These are phyloP conservation scores for Antrodiella citrinella DNA, from an alignment of 768 basidiomycete species.

Conservation along the genomic window DNA sequence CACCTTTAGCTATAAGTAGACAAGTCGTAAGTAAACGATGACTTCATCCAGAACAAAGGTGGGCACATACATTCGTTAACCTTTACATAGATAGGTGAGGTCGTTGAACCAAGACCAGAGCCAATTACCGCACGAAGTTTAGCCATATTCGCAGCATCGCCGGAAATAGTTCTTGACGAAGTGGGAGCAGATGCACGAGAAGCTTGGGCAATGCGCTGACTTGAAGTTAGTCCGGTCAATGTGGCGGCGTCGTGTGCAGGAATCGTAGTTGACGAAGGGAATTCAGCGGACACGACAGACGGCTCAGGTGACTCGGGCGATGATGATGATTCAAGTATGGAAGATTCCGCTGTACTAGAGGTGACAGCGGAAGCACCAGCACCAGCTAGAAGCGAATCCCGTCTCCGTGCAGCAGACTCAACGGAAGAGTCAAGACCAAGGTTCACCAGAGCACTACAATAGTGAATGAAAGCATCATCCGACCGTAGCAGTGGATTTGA, in stretches of 20 bases:
- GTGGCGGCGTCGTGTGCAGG: background rate
- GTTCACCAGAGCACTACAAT: constrained; percentile 59
- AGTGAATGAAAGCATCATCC: constrained; percentile 67
- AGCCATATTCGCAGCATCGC: constrained; percentile 25
- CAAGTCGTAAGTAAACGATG: background rate
- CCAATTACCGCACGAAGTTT: constrained; percentile 37
- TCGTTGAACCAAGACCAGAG: constrained; percentile 34
- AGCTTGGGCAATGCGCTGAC: constrained; percentile 35
- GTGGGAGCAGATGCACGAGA: constrained; percentile 20
- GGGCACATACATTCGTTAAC: constrained; percentile 67
- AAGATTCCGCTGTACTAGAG: background rate
- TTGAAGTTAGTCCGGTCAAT: constrained; percentile 19
- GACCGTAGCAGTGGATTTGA: constrained; percentile 63
- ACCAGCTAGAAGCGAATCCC: constrained; percentile 52
- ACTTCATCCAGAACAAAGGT: background rate
- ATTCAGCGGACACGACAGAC: constrained; percentile 3
- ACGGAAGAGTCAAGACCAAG: constrained; percentile 50
- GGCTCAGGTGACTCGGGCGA: background rate
- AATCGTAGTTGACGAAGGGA: constrained; percentile 1
- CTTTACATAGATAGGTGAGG: constrained; percentile 70
- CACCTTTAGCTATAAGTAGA: constrained; percentile 57
- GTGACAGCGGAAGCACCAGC: background rate
- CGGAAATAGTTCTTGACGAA: background rate
- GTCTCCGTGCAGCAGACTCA: constrained; percentile 54
- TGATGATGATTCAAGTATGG: background rate